Conservation (phyloP, 345 rosid species). For the Cochlearia excelsa region DNA sequence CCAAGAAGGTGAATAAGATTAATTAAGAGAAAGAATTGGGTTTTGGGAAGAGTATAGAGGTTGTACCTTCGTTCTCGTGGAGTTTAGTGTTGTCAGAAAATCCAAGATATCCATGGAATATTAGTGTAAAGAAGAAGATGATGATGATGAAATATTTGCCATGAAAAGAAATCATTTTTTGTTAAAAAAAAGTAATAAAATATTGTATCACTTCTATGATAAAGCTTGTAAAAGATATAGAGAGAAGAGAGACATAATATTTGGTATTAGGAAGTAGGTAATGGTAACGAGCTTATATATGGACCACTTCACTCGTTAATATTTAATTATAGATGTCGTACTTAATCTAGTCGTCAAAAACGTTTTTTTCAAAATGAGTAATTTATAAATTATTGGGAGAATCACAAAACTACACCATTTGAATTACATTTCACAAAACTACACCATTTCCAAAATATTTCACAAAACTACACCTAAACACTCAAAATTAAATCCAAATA, state of each 20-base stretch:
- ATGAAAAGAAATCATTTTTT: slow-evolving; percentile 17
- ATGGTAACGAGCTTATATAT: slow-evolving; percentile 21
- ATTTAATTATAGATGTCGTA: slow-evolving; percentile 23
- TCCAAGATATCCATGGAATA: slow-evolving; percentile 16
- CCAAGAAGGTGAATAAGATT: background rate
- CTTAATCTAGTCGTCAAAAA: background rate
- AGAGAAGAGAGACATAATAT: slow-evolving; percentile 16
- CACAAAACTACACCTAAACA: too few species aligned
- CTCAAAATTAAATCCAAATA: too few species aligned
- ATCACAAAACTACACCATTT: too few species aligned
- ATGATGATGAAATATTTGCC: slow-evolving; percentile 21
- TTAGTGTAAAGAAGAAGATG: slow-evolving; percentile 24
- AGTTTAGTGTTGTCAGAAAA: slow-evolving; percentile 28
- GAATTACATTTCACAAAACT: too few species aligned
- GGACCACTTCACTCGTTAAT: slow-evolving; percentile 22
- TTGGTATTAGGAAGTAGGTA: slow-evolving; percentile 1
- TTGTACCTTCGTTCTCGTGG: slow-evolving; percentile 34
- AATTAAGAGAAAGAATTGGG: background rate
- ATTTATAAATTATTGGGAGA: too few species aligned
- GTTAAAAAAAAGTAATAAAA: slow-evolving; percentile 1
- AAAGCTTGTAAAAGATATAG: slow-evolving; percentile 23
- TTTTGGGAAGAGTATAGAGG: background rate
- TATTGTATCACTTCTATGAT: slow-evolving; percentile 19
- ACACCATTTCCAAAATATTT: too few species aligned
- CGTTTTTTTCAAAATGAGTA: too few species aligned